Percentiles rank a stretch among this genome's conserved stretches.
phyloP scores from a whole-genome alignment of 2,329 filamentous ascomycete genomes.

The Colletotrichum australisinense region DNA sequence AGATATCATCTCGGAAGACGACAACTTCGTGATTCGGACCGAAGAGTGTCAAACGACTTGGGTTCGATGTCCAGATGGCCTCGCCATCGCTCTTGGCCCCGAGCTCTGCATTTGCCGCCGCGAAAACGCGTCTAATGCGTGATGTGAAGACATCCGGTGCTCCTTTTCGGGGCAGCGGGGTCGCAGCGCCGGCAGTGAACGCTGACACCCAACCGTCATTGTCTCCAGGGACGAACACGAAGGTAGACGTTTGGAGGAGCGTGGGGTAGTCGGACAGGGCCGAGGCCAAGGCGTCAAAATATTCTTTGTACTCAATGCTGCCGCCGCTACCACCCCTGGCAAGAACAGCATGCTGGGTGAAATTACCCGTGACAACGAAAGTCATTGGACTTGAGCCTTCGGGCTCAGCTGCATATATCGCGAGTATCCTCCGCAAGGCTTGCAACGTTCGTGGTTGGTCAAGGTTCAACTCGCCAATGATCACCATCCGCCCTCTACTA shows the following conservation, averaged over 20 bases:
- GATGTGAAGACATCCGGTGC: constrained; percentile 93
- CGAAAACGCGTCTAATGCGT: constrained; percentile 83
- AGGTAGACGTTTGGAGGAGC: constrained; percentile 82
- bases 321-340: constrained; percentile 77
- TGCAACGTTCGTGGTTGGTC: constrained; percentile 86
- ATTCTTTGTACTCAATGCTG: constrained; percentile 96
- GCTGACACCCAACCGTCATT: constrained; percentile 97
- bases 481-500: constrained; percentile 69
- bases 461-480: constrained; percentile 87
- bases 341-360: constrained; percentile 75
- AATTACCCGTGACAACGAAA: constrained; percentile 89
- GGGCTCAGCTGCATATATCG: constrained; percentile 75
- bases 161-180: constrained; percentile 74
- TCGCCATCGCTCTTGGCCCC: constrained; percentile 67
- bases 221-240: constrained; percentile 94
- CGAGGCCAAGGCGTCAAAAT: constrained; percentile 88
- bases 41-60: constrained; percentile 84
- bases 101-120: constrained; percentile 78
- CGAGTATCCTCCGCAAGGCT: constrained; percentile 83
- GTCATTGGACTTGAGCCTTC: constrained; percentile 76
- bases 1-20: constrained; percentile 88
- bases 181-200: constrained; percentile 80
- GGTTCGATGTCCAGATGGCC: constrained; percentile 90
- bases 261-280: constrained; percentile 85
- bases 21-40: constrained; percentile 90